Evolutionary conservation across 306 rosid genomes (phyloP).

Genomic region (Glycine soja): DNA sequence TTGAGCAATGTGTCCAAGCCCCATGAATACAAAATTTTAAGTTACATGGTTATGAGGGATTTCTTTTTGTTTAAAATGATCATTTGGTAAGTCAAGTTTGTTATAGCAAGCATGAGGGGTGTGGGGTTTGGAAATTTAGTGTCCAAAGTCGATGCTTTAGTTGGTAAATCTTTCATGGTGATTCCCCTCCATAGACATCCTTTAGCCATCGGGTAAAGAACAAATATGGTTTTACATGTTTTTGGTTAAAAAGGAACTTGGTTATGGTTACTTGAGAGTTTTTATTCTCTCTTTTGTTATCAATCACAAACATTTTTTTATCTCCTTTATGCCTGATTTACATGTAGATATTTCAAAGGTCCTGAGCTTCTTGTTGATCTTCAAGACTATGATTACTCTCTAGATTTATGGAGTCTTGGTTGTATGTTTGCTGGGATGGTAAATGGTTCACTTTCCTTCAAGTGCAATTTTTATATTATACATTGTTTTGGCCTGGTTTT

Average conservation of each 20-base stretch:
- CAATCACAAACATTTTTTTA: background rate
- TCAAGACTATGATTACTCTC: conserved; percentile 93
- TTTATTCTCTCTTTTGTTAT: background rate
- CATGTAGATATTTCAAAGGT: conserved; percentile 90
- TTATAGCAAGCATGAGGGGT: conserved; percentile 13
- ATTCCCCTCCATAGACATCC: conserved; percentile 1
- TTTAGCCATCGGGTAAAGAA: background rate
- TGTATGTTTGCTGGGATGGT: conserved; percentile 99
- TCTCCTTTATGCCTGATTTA: conserved; percentile 13
- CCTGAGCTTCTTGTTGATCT: conserved; percentile 98
- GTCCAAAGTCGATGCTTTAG: background rate
- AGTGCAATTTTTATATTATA: background rate
- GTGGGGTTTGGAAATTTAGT: conserved; percentile 1
- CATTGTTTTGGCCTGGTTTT: conserved; percentile 9
- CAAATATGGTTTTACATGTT: conserved; percentile 32
- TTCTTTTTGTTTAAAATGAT: conserved; percentile 22
- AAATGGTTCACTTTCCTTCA: conserved; percentile 42
- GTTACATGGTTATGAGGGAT: conserved; percentile 5
- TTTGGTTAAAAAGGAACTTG: background rate
- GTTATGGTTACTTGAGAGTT: conserved; percentile 4
- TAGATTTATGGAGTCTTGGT: conserved; percentile 96
- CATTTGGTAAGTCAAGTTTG: conserved; percentile 4
- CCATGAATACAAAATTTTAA: background rate
- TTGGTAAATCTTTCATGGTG: background rate
- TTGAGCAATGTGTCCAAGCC: background rate